Conservation (phyloP, 2,329 filamentous ascomycete genomes). For the Purpureocillium takamizusanense region DNA sequence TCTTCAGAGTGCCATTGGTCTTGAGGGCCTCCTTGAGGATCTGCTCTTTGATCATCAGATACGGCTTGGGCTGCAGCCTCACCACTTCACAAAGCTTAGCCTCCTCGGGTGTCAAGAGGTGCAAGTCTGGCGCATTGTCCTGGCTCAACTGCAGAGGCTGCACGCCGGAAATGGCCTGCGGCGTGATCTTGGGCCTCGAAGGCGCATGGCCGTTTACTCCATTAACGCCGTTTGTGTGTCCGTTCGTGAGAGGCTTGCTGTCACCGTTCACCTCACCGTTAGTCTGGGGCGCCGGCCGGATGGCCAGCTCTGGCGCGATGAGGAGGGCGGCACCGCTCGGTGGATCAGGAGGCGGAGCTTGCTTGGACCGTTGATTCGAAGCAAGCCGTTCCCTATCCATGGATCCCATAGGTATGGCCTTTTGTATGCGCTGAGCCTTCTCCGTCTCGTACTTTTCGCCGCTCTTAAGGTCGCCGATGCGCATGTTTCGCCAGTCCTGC, state of each 20-base stretch:
- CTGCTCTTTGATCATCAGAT: slow-evolving; percentile 87
- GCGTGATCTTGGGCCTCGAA: slow-evolving; percentile 40
- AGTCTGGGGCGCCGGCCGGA: slow-evolving; percentile 37
- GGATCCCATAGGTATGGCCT: slow-evolving; percentile 61
- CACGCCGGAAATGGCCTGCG: slow-evolving; percentile 51
- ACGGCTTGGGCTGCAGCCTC: slow-evolving; percentile 85
- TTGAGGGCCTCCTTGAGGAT: slow-evolving; percentile 87
- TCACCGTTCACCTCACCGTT: slow-evolving; percentile 36
- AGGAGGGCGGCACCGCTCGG: slow-evolving; percentile 67
- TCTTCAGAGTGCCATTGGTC: slow-evolving; percentile 79
- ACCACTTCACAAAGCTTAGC: slow-evolving; percentile 76
- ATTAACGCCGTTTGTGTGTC: slow-evolving; percentile 39
- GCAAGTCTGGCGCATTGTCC: slow-evolving; percentile 72
- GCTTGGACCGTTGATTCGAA: slow-evolving; percentile 59
- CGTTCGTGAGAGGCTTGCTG: slow-evolving; percentile 44
- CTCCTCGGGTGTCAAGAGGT: slow-evolving; percentile 79
- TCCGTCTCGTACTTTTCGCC: slow-evolving; percentile 92
- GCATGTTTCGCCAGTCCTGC: slow-evolving; percentile 84
- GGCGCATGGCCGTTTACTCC: slow-evolving; percentile 24
- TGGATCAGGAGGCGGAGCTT: slow-evolving; percentile 57
- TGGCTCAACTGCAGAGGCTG: slow-evolving; percentile 59
- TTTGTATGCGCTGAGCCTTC: slow-evolving; percentile 68
- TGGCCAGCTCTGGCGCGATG: slow-evolving; percentile 68
- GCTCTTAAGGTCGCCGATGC: slow-evolving; percentile 73
- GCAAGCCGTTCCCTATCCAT: slow-evolving; percentile 77